phyloP scores from a whole-genome alignment of 306 rosid genomes.

The Trifolium repens region DNA sequence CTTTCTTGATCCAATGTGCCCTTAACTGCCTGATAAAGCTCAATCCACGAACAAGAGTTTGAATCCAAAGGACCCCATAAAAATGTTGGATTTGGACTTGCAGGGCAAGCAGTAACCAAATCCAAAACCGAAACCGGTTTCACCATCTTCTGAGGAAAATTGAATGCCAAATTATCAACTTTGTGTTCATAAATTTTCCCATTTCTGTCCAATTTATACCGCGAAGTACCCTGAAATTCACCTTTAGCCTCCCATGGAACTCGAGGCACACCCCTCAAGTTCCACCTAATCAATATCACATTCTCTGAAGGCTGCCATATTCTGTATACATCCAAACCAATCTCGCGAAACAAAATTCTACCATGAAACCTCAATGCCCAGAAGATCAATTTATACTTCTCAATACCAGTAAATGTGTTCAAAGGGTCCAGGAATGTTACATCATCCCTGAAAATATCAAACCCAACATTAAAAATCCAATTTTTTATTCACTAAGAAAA shows the following conservation, averaged over 20 bases:
- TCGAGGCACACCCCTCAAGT: constrained; percentile 82
- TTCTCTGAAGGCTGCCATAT: constrained; percentile 99
- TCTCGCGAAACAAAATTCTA: constrained; percentile 77
- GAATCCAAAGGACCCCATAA: constrained; percentile 68
- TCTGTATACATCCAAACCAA: constrained; percentile 74
- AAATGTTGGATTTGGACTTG: constrained; percentile 90
- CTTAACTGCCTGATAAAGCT: constrained; percentile 75
- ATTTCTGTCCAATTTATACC: constrained; percentile 80
- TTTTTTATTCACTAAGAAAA: not conserved
- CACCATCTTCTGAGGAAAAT: constrained; percentile 65
- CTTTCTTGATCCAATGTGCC: constrained; percentile 65
- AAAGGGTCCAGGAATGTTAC: constrained; percentile 83
- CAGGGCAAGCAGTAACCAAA: constrained; percentile 83
- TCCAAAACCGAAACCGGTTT: constrained; percentile 85
- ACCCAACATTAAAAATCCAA: constrained; percentile 27
- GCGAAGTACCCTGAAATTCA: constrained; percentile 89
- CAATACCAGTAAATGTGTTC: constrained; percentile 88
- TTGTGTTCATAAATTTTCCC: constrained; percentile 95
- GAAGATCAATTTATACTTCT: constrained; percentile 83
- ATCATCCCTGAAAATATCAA: constrained; percentile 75
- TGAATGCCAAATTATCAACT: constrained; percentile 90
- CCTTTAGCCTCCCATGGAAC: constrained; percentile 97
- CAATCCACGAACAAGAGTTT: constrained; percentile 78
- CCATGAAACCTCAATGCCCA: constrained; percentile 97
- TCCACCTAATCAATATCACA: constrained; percentile 87